Base-by-base conservation (phyloP, 805 yeast genomes). In the Candida coquimbonensis region DNA sequence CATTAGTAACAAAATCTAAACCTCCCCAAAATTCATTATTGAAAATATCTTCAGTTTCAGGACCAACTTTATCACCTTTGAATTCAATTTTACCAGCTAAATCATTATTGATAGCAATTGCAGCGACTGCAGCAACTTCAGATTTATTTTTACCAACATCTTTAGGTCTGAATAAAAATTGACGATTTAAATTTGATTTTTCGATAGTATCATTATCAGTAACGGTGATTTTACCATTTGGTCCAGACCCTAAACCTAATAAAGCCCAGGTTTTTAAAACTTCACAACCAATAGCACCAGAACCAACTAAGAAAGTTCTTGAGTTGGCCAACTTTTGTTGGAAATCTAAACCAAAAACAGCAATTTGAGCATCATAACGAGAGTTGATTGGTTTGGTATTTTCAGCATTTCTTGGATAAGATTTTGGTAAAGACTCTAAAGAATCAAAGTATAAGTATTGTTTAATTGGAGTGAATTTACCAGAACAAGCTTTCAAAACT, bases 211-310 rank as follows among this genome's bases (percentile, higher is more conserved):
- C 99, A 62, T 83, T 93, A 67, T 91, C 99, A 25, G 99, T 93
- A 40, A 93, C 83, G 44, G 69, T 67, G 49, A 93, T 86, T 56
- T 79, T 76, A 57, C 99, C 99, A 4, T 84, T 66, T 36, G 90
- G 87, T 37, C 98, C 98, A 24, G 95, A 75, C 33, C 96, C 98
- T 44, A 93, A 70, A 39, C 99, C 99, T 78, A 90, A 75, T 77
- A 93, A 76, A 6, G 99, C 96, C 98, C 98, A 93, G 62, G 88
- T 90, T 68, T 93, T 93, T 59, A 93, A 74, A 90, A 93, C 91
- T 69, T 93, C 99, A 71, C 99, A 93, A 36, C 99, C 99, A 71
- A 93, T 93, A 17, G 99, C 99, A 63, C 99, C 99, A 2, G 97
- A 75, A 39, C 99, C 99, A 36, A 93, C 99, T 53, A 93, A 72